Conservation (phyloP, 768 basidiomycete genomes). For the Auricularia sp. region DNA sequence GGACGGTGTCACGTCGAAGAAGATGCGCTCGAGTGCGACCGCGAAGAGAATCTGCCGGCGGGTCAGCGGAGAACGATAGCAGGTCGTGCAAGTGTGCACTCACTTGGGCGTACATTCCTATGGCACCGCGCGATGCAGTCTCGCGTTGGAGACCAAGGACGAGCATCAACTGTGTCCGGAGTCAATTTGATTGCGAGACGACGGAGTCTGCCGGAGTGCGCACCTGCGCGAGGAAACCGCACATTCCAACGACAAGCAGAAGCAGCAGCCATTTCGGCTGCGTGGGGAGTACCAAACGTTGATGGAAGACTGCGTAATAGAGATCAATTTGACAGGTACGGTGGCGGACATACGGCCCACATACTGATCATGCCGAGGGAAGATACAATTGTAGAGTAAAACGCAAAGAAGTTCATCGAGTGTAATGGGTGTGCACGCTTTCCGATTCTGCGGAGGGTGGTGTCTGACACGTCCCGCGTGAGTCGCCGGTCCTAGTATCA, state of each 20-base stretch:
- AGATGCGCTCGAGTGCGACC: conserved; percentile 48
- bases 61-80: no score
- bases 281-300: conserved; percentile 17
- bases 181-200: neutral
- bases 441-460: conserved; percentile 57
- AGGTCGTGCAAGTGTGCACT: conserved; percentile 5
- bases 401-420: conserved; percentile 55
- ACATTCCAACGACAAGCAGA: conserved; percentile 25
- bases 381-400: conserved; percentile 39
- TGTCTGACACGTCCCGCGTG: conserved; percentile 24
- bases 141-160: conserved; percentile 57
- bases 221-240: conserved; percentile 29
- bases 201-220: neutral
- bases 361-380: conserved; percentile 19
- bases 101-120: conserved; percentile 52
- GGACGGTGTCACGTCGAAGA: conserved; percentile 54
- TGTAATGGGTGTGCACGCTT: conserved; percentile 69
- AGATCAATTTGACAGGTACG: conserved; percentile 12
- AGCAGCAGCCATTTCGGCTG: conserved; percentile 10
- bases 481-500: neutral
- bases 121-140: conserved; percentile 50
- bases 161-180: conserved; percentile 35
- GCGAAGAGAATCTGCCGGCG: conserved; percentile 53
- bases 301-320: conserved; percentile 10
- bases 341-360: neutral